phyloP scores from a whole-genome alignment of 2,329 filamentous ascomycete species.

The Allantophomopsis lycopodina region DNA sequence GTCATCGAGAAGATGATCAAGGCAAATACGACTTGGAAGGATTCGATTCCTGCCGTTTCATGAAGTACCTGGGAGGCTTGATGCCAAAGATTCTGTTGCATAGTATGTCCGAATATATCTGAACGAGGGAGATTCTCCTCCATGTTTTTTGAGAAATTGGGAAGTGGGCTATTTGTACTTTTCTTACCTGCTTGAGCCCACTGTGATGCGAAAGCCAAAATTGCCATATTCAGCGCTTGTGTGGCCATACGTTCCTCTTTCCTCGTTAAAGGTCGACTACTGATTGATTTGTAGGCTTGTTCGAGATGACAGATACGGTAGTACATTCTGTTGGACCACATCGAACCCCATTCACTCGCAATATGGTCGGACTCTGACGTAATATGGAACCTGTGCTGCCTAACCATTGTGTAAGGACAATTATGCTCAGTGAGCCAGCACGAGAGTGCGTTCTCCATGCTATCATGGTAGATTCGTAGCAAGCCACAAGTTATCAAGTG shows the following conservation, averaged over 20 bases:
- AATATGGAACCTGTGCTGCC: conserved; percentile 2
- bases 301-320: conserved; percentile 33
- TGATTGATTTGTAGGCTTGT: conserved; percentile 23
- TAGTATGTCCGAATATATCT: conserved; percentile 2
- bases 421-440: conserved; percentile 40
- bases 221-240: conserved; percentile 30
- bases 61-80: conserved; percentile 6
- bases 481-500: conserved; percentile 26
- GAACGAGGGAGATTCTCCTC: neutral
- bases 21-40: conserved; percentile 9
- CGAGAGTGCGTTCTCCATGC: conserved; percentile 35
- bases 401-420: conserved; percentile 29
- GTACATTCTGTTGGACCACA: conserved; percentile 35
- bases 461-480: conserved; percentile 37
- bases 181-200: conserved; percentile 27
- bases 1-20: conserved; percentile 7
- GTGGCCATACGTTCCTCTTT: conserved; percentile 28
- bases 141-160: too few relatives aligned
- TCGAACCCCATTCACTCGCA: conserved; percentile 21
- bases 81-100: conserved; percentile 5
- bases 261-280: conserved; percentile 24
- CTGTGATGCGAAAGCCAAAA: conserved; percentile 38
- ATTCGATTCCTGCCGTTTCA: conserved; percentile 5
- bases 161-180: conserved; percentile 5
- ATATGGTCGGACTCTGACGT: neutral